Evolutionary conservation across 2,329 filamentous ascomycete species (phyloP), one percentile per base, ranked within the genome.

Genomic region (Colletotrichum plurivorum): DNA sequence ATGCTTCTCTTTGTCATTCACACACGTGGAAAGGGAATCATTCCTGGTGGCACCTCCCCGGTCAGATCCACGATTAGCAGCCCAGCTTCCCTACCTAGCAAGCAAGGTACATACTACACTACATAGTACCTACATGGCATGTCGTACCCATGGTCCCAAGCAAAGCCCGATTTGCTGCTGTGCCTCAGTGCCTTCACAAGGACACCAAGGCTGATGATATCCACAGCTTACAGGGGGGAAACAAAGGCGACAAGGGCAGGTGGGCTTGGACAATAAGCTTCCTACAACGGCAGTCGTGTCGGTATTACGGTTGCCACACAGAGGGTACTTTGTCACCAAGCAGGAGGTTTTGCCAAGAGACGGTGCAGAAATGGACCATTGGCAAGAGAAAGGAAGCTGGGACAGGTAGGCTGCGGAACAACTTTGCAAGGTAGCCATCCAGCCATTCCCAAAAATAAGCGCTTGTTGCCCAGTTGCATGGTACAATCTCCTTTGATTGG

Each of bases 401-500:
- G 31, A 36, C 8, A 36, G 31, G 31, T 10, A 9, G 27, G 27
- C 27, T 31, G 27, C 27, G 9, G 9, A 7, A 8, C 27, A 31
- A 31, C n/a, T n/a, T 9, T 8, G 51, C 65, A 53, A 51, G 59
- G 60, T 9, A n/a, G 15, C 8, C 3, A 25, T 31, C 45, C 48
- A 41, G 46, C 41, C 20, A 16, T 49, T 43, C 60, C 60, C 22
- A 25, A 59, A 45, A 59, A 49, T 64, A 68, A 64, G 54, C 60
- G 65, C 65, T 39, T 64, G 22, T 43, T n/a, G 4, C 13, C 41
- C 41, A 43, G 41, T n/a, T 39, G 43, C 56, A 59, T 48, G 46
- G 45, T 49, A 59, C 45, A 65, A 68, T 68, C 54, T 68, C 60
- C 48, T 68, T 65, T 68, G 60, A 68, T 65, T 48, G 18, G 54